Evolutionary conservation across 768 basidiomycete genomes (phyloP), one percentile per base, ranked within the genome.

Genomic region (Podaxis pistillaris): DNA sequence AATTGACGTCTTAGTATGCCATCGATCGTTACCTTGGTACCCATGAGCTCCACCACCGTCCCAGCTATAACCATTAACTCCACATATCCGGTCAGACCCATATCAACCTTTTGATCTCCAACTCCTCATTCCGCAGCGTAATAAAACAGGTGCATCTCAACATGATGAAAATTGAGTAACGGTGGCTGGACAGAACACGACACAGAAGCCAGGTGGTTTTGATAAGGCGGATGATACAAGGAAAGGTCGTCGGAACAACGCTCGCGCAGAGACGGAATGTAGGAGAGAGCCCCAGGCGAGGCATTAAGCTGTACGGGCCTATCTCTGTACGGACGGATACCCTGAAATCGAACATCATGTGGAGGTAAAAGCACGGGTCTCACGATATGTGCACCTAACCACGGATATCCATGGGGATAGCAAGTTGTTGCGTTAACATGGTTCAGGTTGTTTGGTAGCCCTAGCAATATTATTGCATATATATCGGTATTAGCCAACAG

Each of bases 151-250:
- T 9, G 47, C 3, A 38, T 13, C 33, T 24, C 4, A 60, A 19
- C 19, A 51, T 13, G 13, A 60, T 36, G 13, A 41, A 30, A 24
- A 52, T 2, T 2, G 49, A 49, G 37, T 60, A 60, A 17, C 49
- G 37, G 36, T 41, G 7, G 3, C 49, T 37, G 5, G 36, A 26
- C 6, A 51, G 37, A 36, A 52, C 40, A 22, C 47, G 51, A 1
- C 58, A 24, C 47, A 60, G 11, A 4, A 52, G 37, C 58, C 50
- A 40, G 24, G 40, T 51, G 15, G 49, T 60, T 13, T 60, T 60
- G 19, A 60, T 12, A 0, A 51, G 19, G 15, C 24, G 49, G n/a
- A 52, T n/a, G 33, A 37, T 51, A 12, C 41, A 51, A 3, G 40
- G 58, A 8, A 24, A 13, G 3, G 50, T 60, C 22, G 36, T 15